These are phyloP conservation scores for Microascus cirrosus DNA, from an alignment of 2,329 filamentous ascomycete genomes.

Conservation along the genomic window DNA sequence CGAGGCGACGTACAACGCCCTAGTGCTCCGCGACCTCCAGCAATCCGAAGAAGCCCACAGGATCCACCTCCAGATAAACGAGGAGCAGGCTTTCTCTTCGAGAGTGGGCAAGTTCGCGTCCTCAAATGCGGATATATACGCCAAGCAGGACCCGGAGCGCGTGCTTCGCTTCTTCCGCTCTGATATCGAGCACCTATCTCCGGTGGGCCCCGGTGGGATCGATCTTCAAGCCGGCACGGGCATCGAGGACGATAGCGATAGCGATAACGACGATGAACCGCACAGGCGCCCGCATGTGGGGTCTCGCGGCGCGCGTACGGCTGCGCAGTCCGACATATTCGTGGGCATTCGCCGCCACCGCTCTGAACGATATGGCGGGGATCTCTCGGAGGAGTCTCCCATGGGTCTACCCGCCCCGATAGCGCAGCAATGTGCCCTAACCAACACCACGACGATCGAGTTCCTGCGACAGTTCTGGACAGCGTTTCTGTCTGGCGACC, in stretches of 20 bases:
- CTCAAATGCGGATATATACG: constrained; percentile 41
- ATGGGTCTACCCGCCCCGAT: constrained; percentile 46
- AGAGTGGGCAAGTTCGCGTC: constrained; percentile 38
- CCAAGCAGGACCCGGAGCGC: constrained; percentile 56
- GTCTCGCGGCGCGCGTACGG: constrained; percentile 53
- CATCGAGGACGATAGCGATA: constrained; percentile 59
- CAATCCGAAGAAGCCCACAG: constrained; percentile 63
- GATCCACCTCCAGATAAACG: constrained; percentile 76
- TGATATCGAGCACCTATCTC: constrained; percentile 45
- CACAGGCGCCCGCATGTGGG: constrained; percentile 44
- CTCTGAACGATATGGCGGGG: constrained; percentile 42
- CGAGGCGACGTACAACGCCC: constrained; percentile 61
- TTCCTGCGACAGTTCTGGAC: constrained; percentile 98
- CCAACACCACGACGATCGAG: constrained; percentile 86
- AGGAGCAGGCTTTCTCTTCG: constrained; percentile 75
- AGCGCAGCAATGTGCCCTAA: constrained; percentile 49
- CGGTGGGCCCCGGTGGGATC: constrained; percentile 36
- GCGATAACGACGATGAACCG: constrained; percentile 41
- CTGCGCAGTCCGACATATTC: constrained; percentile 56
- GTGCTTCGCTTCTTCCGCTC: constrained; percentile 54
- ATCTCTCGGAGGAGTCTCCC: constrained; percentile 31
- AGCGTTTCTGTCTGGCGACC: constrained; percentile 79
- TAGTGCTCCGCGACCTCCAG: constrained; percentile 70
- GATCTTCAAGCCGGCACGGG: constrained; percentile 56
- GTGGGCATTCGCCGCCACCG: constrained; percentile 52